These are phyloP conservation scores for Fusarium pseudocircinatum DNA, from an alignment of 2,329 filamentous ascomycete genomes.

Conservation along the genomic window DNA sequence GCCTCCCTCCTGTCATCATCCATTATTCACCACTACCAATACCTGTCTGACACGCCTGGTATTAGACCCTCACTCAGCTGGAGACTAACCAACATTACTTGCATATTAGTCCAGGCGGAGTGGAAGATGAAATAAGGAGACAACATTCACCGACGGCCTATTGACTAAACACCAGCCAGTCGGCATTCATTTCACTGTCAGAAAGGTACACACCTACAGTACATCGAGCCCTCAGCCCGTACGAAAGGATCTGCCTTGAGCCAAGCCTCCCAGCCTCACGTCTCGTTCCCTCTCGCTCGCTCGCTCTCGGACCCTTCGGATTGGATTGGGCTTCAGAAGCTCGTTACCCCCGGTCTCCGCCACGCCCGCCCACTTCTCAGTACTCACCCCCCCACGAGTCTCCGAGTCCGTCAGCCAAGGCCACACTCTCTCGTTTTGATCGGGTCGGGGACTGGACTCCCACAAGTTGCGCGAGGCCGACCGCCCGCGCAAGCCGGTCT, in stretches of 20 bases:
- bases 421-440: constrained; percentile 32
- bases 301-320: constrained; percentile 38
- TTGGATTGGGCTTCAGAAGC: constrained; percentile 21
- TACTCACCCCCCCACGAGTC: constrained; percentile 30
- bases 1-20: constrained; percentile 10
- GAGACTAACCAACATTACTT: constrained; percentile 22
- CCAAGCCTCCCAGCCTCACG: constrained; percentile 31
- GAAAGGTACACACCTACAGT: neutral
- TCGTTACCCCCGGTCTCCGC: constrained; percentile 27
- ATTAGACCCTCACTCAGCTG: constrained; percentile 24
- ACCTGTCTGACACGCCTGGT: constrained; percentile 30
- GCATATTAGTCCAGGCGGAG: constrained; percentile 16
- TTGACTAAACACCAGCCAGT: constrained; percentile 9
- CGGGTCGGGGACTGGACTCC: constrained; percentile 37
- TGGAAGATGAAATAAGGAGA: constrained; percentile 19
- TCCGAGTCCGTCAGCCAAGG: constrained; percentile 33
- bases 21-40: constrained; percentile 2
- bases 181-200: constrained; percentile 7
- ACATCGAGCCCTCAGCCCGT: neutral
- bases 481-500: constrained; percentile 35
- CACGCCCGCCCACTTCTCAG: constrained; percentile 30
- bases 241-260: constrained; percentile 3
- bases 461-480: constrained; percentile 40
- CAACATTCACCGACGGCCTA: constrained; percentile 26
- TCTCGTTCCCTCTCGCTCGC: constrained; percentile 7